Evolutionary conservation across 441 rosid genomes (phyloP).

Genomic region (Pelargonium australe): DNA sequence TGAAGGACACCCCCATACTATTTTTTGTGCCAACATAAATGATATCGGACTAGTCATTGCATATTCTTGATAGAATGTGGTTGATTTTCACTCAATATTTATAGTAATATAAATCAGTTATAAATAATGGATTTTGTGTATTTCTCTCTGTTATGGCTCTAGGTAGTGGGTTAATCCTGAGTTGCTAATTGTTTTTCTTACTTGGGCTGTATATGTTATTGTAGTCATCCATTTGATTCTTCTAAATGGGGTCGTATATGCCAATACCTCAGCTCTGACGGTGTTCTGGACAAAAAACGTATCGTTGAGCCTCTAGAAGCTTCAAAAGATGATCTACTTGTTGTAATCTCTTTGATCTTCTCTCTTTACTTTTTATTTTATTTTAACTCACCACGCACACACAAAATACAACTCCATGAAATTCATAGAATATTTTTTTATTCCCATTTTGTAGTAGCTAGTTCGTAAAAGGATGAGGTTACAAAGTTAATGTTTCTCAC

Average conservation of each 20-base stretch:
- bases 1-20: too few species aligned
- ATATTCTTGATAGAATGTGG: background rate
- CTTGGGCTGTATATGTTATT: conserved; percentile 13
- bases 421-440: background rate
- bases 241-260: conserved; percentile 88
- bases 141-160: background rate
- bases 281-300: conserved; percentile 44
- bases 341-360: conserved; percentile 42
- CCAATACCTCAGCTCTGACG: conserved; percentile 46
- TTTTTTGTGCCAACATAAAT: too few species aligned
- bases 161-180: background rate
- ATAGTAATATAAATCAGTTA: background rate
- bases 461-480: background rate
- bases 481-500: background rate
- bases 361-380: background rate
- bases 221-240: conserved; percentile 94
- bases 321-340: conserved; percentile 71
- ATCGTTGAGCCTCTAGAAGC: conserved; percentile 82
- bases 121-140: background rate
- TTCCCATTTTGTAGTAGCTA: too few species aligned
- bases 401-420: background rate
- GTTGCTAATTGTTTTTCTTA: conserved; percentile 6
- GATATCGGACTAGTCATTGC: too few species aligned
- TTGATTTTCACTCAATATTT: background rate
- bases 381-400: background rate